phyloP scores from a whole-genome alignment of 106 monocot species.

The Allium sativum region DNA sequence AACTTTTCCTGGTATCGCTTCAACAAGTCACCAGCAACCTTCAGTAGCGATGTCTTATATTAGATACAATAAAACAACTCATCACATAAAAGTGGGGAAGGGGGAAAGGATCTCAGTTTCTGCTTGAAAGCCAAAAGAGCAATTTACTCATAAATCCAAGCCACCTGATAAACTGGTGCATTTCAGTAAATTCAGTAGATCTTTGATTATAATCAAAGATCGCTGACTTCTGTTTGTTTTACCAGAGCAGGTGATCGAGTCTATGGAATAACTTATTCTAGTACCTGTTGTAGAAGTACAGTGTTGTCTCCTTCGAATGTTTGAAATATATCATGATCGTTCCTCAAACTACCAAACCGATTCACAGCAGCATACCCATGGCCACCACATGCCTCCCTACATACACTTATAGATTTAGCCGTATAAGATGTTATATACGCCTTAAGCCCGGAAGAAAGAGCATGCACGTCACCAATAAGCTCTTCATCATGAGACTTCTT shows the following conservation, averaged over 20 bases:
- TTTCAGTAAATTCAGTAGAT: too few species aligned
- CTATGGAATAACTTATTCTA: too few species aligned
- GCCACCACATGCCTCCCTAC: conserved; percentile 89
- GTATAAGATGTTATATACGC: conserved; percentile 88
- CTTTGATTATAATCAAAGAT: too few species aligned
- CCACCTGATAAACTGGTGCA: too few species aligned
- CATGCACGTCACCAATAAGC: conserved; percentile 69
- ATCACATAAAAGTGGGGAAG: too few species aligned
- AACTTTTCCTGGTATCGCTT: conserved; percentile 94
- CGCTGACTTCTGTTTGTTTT: too few species aligned
- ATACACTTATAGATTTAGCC: conserved; percentile 74
- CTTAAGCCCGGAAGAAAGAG: conserved; percentile 84
- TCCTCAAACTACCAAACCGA: conserved; percentile 66
- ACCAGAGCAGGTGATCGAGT: too few species aligned
- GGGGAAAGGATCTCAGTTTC: too few species aligned
- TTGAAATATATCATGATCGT: conserved; percentile 97
- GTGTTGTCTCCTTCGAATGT: conserved; percentile 99
- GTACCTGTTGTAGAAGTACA: conserved; percentile 94
- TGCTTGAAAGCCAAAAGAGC: too few species aligned
- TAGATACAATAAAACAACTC: too few species aligned
- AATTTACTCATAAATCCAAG: too few species aligned
- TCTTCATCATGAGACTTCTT: conserved; percentile 67
- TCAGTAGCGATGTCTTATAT: conserved; percentile 1
- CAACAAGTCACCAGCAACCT: conserved; percentile 87
- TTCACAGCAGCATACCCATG: conserved; percentile 99